Evolutionary conservation across 2,329 filamentous ascomycete species (phyloP), one percentile per base, ranked within the genome.

Genomic region (Hirsutella thompsonii): DNA sequence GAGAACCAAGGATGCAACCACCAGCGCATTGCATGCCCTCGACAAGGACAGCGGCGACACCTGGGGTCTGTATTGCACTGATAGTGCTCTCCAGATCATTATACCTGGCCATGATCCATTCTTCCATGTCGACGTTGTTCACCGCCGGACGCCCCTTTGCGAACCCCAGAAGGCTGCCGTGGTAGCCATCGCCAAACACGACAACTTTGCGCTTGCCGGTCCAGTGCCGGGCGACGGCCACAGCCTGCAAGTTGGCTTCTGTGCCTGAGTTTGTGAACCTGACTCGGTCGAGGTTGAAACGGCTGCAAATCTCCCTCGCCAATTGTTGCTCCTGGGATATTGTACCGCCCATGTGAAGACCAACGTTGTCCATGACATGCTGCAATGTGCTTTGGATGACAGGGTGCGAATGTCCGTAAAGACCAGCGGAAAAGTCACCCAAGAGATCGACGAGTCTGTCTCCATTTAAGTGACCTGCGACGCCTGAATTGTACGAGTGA

Each of bases 181-280:
- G 62, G 32, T 62, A 57, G 2, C 55, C 61, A 20, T 74, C 74
- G 0, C 51, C 60, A 16, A 79, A 68, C 1, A 67, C 67, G 1
- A 70, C 72, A 1, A 75, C 60, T 52, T 68, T 70, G 16, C 57
- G 58, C 28, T 64, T 65, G 1, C 55, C 52, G 3, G 61, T 64
- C 38, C 61, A 74, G 16, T 58, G 59, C 9, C 69, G 64, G 0
- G 75, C 76, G 2, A 64, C 67, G 3, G 68, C 69, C 1, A 82
- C 52, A 2, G 76, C 76, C 51, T 77, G 70, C 5, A 75, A 61
- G 39, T 76, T 81, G 4, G 76, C 76, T 54, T 82, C 79, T 0
- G 79, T 83, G 2, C 79, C 79, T 0, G 74, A 79, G 55, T 81
- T 82, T 34, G 72, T 68, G 55, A 82, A 81, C 1, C 79, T 66